A percentile compares a stretch with the other conserved stretches of the same genome.
These are phyloP conservation scores for Chondrus crispus DNA, from an alignment of 23 red algal genomes.

Conservation along the genomic window DNA sequence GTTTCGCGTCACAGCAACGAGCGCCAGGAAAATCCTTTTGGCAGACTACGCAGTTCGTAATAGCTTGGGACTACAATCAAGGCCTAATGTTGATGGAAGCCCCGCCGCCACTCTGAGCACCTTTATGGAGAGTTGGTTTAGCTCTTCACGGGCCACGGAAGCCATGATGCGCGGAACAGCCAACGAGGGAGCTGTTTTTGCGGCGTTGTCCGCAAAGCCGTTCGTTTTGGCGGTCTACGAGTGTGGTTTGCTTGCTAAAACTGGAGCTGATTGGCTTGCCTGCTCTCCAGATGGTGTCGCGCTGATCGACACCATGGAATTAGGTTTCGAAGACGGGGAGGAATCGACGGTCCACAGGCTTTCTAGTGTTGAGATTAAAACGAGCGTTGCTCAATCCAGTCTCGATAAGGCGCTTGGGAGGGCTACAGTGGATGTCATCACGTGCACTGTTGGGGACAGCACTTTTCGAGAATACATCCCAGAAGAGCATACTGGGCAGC, in stretches of 20 bases:
- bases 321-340: background rate
- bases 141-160: background rate
- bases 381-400: background rate
- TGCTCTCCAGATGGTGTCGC: conserved; percentile 25
- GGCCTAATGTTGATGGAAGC: background rate
- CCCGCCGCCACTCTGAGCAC: background rate
- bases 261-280: background rate
- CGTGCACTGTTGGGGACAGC: background rate
- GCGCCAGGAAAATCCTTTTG: background rate
- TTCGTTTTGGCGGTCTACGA: background rate
- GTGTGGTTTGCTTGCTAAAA: background rate
- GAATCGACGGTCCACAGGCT: background rate
- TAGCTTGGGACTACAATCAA: background rate
- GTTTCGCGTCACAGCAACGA: conserved; percentile 11
- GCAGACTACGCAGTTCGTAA: background rate
- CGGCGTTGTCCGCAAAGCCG: background rate
- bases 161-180: conserved; percentile 5
- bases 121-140: background rate
- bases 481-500: conserved; percentile 2
- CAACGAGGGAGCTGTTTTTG: conserved; percentile 5
- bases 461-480: background rate
- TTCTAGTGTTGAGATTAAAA: conserved; percentile 16
- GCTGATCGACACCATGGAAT: background rate
- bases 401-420: background rate
- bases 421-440: background rate